Evolutionary conservation across 1,284 basidiomycete species (phyloP).

Genomic region (Boletus albobrunnescens): DNA sequence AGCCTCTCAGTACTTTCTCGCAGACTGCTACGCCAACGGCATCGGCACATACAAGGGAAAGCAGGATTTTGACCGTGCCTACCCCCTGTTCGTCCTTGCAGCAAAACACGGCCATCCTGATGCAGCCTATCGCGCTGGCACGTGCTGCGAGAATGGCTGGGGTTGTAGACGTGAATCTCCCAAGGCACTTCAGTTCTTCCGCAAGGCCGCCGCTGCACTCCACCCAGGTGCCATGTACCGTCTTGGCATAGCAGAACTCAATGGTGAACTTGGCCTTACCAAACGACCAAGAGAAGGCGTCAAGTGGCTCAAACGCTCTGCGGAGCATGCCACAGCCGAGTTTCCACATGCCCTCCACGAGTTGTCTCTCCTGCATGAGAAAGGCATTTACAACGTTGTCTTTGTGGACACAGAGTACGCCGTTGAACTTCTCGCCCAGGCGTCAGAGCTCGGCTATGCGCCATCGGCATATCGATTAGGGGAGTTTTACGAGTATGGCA

Average conservation of each 20-base stretch:
- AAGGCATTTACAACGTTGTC: conserved; percentile 93
- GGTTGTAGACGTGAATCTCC: conserved; percentile 89
- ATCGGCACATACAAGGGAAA: conserved; percentile 85
- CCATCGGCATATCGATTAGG: conserved; percentile 94
- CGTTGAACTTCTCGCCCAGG: conserved; percentile 91
- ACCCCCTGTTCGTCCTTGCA: conserved; percentile 92
- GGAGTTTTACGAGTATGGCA: conserved; percentile 99
- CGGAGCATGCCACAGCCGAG: conserved; percentile 91
- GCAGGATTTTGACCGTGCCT: conserved; percentile 96
- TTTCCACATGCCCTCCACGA: conserved; percentile 97
- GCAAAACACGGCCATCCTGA: conserved; percentile 99
- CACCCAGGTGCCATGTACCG: conserved; percentile 98
- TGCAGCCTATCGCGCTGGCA: conserved; percentile 92
- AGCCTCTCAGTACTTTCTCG: conserved; percentile 94
- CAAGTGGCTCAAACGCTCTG: conserved; percentile 96
- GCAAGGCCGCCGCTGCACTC: conserved; percentile 85
- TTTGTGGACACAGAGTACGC: conserved; percentile 97
- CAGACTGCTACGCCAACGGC: conserved; percentile 96
- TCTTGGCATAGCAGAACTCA: conserved; percentile 92
- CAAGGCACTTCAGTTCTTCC: conserved; percentile 92
- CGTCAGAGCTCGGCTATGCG: conserved; percentile 93
- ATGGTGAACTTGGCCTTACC: conserved; percentile 87
- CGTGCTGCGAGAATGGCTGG: conserved; percentile 99
- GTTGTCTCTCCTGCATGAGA: conserved; percentile 89
- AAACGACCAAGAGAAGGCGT: conserved; percentile 93